These are phyloP conservation scores for Boletus coccyginus DNA, from an alignment of 768 basidiomycete species.

Conservation along the genomic window DNA sequence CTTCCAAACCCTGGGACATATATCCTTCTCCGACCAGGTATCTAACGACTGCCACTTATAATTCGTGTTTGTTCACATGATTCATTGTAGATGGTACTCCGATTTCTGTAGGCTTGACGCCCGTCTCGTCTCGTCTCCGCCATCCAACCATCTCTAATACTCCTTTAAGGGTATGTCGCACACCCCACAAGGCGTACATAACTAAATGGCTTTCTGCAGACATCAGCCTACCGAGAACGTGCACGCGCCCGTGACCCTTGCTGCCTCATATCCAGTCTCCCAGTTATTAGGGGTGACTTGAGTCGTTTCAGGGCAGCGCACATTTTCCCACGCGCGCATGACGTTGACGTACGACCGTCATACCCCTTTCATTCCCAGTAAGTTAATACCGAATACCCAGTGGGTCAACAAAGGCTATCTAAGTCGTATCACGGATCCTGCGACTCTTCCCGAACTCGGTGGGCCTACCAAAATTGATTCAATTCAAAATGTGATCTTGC, in stretches of 20 bases:
- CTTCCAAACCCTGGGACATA: neutral
- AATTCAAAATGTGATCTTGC: slow-evolving; percentile 26
- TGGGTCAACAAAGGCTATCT: slow-evolving; percentile 20
- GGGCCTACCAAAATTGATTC: slow-evolving; percentile 21
- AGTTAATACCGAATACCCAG: slow-evolving; percentile 14
- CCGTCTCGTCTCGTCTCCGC: neutral
- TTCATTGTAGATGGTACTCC: neutral
- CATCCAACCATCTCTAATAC: neutral
- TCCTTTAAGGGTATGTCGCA: neutral
- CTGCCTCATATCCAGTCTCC: neutral
- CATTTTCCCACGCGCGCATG: slow-evolving; percentile 28
- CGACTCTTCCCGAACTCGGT: slow-evolving; percentile 3
- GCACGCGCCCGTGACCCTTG: neutral
- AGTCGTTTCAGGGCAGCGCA: slow-evolving; percentile 1
- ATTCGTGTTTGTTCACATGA: neutral
- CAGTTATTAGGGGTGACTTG: neutral
- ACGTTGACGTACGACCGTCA: slow-evolving; percentile 8
- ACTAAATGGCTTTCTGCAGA: neutral
- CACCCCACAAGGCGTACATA: neutral
- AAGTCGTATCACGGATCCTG: slow-evolving; percentile 17
- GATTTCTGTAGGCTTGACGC: neutral
- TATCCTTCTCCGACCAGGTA: neutral
- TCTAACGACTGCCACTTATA: neutral
- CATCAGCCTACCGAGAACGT: neutral
- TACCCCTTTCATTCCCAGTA: neutral